A percentile compares a stretch with the other conserved stretches of the same genome.
These are phyloP conservation scores for Aureobasidium sp. DNA, from an alignment of 2,329 filamentous ascomycete species.

Conservation along the genomic window DNA sequence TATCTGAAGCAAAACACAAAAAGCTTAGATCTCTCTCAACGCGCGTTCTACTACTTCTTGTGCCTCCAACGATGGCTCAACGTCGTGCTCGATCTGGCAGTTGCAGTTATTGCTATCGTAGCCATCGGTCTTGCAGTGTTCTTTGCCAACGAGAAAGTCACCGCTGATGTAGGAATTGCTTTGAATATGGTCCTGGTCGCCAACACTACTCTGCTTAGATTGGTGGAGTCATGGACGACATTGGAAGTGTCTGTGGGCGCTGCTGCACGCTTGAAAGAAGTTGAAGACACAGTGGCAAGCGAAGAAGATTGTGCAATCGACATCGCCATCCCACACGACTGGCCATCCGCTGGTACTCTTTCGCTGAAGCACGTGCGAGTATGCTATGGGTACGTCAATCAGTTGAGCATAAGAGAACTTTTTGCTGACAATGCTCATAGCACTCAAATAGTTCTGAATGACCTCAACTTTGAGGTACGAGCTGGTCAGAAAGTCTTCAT, in stretches of 20 bases:
- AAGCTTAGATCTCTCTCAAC: conserved; percentile 37
- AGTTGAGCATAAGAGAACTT: rapidly evolving
- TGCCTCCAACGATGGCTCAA: conserved; percentile 41
- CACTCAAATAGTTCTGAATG: not conserved
- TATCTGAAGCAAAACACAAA: conserved; percentile 33
- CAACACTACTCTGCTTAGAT: conserved; percentile 42
- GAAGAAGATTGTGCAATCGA: conserved; percentile 38
- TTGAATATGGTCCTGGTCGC: conserved; percentile 47
- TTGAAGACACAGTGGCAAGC: conserved; percentile 22
- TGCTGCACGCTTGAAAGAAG: conserved; percentile 45
- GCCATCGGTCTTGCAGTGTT: conserved; percentile 29
- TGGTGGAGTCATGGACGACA: conserved; percentile 47
- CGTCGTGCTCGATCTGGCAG: conserved; percentile 35
- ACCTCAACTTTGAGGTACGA: conserved; percentile 40
- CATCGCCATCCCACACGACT: conserved; percentile 56
- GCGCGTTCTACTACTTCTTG: conserved; percentile 40
- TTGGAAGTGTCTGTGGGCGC: conserved; percentile 51
- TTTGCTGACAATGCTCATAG: not conserved
- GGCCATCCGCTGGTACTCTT: conserved; percentile 67
- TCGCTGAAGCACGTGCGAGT: conserved; percentile 57
- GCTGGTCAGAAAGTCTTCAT: conserved; percentile 45
- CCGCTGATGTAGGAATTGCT: conserved; percentile 45
- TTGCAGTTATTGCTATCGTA: conserved; percentile 28
- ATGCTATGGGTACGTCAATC: conserved; percentile 14
- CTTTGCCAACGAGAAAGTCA: conserved; percentile 34